Evolutionary conservation across 1,139 yeast species (phyloP), one percentile per base, ranked within the genome.

Genomic region (Geotrichum bryndzae): DNA sequence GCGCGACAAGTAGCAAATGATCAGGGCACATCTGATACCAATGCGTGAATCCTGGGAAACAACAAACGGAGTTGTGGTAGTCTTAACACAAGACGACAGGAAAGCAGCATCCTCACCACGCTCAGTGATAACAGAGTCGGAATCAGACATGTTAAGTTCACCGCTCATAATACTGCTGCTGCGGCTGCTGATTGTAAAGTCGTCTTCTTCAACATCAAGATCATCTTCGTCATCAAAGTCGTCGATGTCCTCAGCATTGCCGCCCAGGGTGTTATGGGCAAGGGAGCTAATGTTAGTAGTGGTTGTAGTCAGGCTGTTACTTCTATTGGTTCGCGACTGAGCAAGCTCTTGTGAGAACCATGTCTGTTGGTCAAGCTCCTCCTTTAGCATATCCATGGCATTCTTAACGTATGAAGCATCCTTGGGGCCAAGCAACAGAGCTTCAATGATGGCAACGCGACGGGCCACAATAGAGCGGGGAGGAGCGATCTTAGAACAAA

Each of bases 381-480:
- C 62, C 57, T 61, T 62, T 38, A 69, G 58, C 63, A 66, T 57
- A 13, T 65, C 66, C 64, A 68, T 65, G 13, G 72, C 69, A 18
- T 58, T 45, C 58, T 64, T 58, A 33, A 68, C 64, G 53, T 65
- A 66, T 29, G 64, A 56, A 18, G 69, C 68, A 54, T 68, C 68
- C 57, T 66, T 61, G 15, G 68, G 63, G 2, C 73, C 73, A 3
- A 71, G 64, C 23, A 74, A 61, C 48, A 72, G 64, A 6, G 77
- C 74, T 48, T 69, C 68, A 11, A 71, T 68, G 46, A 72, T 69
- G 25, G 71, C 68, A 25, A 73, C 74, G 2, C 75, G 69, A 7
- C 73, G 72, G 38, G 65, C 66, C 23, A 68, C 71, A 53, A 66
- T 65, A 53, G 74, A 68, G 58, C 70, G 66, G 6, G 68, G 68